Evolutionary conservation across 2,329 filamentous ascomycete genomes (phyloP).

Genomic region (Aspergillus sergii): DNA sequence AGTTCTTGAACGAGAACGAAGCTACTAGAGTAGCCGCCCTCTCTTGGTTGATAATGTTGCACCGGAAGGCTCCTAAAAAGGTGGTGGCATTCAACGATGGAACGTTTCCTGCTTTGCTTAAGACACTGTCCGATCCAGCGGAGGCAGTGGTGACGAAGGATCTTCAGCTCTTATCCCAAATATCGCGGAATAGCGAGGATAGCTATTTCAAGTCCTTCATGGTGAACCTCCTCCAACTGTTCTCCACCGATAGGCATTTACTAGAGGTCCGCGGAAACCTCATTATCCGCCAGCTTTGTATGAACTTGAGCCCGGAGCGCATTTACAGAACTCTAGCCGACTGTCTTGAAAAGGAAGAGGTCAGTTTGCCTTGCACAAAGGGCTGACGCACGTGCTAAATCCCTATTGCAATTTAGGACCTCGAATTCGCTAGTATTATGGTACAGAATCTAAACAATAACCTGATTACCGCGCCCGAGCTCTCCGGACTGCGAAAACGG

Average conservation of each 20-base stretch:
- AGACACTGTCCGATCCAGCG: slow-evolving; percentile 92
- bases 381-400: slow-evolving; percentile 12
- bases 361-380: slow-evolving; percentile 21
- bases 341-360: slow-evolving; percentile 93
- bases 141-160: slow-evolving; percentile 96
- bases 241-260: slow-evolving; percentile 88
- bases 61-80: slow-evolving; percentile 90
- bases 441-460: slow-evolving; percentile 99
- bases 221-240: slow-evolving; percentile 92
- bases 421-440: slow-evolving; percentile 99
- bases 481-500: slow-evolving; percentile 86
- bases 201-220: slow-evolving; percentile 98
- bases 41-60: slow-evolving; percentile 97
- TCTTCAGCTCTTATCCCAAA: slow-evolving; percentile 89
- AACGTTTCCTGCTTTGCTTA: slow-evolving; percentile 92
- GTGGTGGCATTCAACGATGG: slow-evolving; percentile 95
- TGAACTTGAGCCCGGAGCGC: slow-evolving; percentile 87
- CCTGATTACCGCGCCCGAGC: slow-evolving; percentile 92
- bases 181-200: slow-evolving; percentile 94
- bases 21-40: slow-evolving; percentile 90
- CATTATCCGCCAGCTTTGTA: slow-evolving; percentile 92
- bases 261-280: slow-evolving; percentile 92
- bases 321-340: slow-evolving; percentile 96
- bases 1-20: slow-evolving; percentile 96
- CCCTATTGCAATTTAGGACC: slow-evolving; percentile 56